These are phyloP conservation scores for Daldinia childiae DNA, from an alignment of 495 filamentous ascomycete species.

Conservation along the genomic window DNA sequence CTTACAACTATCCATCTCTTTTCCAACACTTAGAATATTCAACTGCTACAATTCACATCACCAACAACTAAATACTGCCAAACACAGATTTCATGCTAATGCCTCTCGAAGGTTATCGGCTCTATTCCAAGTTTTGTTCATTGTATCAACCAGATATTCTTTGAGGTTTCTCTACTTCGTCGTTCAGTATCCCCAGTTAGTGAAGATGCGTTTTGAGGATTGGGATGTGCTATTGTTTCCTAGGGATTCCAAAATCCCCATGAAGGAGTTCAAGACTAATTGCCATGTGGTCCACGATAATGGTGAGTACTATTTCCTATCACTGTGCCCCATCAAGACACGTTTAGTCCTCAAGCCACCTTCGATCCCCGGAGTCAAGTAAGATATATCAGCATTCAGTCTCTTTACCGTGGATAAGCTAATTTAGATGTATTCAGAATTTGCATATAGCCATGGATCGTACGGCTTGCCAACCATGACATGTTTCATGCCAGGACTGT, in stretches of 20 bases:
- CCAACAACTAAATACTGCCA: conserved; percentile 17
- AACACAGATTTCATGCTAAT: conserved; percentile 16
- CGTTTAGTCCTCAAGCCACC: neutral
- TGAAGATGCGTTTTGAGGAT: conserved; percentile 79
- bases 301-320: conserved; percentile 51
- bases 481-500: conserved; percentile 77
- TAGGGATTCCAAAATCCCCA: conserved; percentile 64
- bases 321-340: neutral
- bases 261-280: conserved; percentile 87
- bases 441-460: conserved; percentile 55
- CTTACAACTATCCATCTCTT: conserved; percentile 13
- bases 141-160: conserved; percentile 35
- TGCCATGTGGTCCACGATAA: conserved; percentile 79
- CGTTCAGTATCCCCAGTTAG: conserved; percentile 40
- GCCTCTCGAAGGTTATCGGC: conserved; percentile 12
- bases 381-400: neutral
- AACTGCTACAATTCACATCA: conserved; percentile 24
- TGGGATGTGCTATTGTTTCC: conserved; percentile 91
- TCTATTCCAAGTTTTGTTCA: conserved; percentile 26
- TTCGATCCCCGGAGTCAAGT: neutral
- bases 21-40: conserved; percentile 15
- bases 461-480: conserved; percentile 72
- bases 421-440: conserved; percentile 43
- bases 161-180: conserved; percentile 35
- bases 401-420: neutral